A percentile compares a stretch with the other conserved stretches of the same genome.
These are phyloP conservation scores for Aotearoamyces nothofagi DNA, from an alignment of 2,329 filamentous ascomycete species.

Conservation along the genomic window DNA sequence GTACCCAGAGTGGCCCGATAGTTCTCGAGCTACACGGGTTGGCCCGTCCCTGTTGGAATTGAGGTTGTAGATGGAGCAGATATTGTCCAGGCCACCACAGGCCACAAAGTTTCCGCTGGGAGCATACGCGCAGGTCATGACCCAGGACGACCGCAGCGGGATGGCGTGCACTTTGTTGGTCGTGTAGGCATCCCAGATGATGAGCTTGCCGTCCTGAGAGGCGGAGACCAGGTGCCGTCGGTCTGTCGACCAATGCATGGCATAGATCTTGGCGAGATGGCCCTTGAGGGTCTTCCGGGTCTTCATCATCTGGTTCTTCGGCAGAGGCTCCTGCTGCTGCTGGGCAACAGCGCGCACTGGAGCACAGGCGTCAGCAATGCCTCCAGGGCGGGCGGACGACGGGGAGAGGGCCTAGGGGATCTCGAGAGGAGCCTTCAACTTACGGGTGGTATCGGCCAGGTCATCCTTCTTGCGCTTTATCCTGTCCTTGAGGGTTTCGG, in stretches of 20 bases:
- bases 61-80: slow-evolving; percentile 98
- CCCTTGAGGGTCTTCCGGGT: slow-evolving; percentile 93
- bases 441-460: slow-evolving; percentile 93
- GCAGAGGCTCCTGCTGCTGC: slow-evolving; percentile 82
- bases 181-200: slow-evolving; percentile 99
- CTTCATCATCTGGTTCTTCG: slow-evolving; percentile 88
- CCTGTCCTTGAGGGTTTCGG: slow-evolving; percentile 91
- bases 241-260: slow-evolving; percentile 99
- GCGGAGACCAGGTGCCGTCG: slow-evolving; percentile 92
- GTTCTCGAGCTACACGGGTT: slow-evolving; percentile 84
- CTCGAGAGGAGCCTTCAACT: slow-evolving; percentile 28
- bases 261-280: slow-evolving; percentile 97
- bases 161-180: slow-evolving; percentile 99
- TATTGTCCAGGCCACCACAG: slow-evolving; percentile 97
- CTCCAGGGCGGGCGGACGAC: neutral
- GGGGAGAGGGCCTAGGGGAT: neutral
- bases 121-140: slow-evolving; percentile 99
- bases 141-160: slow-evolving; percentile 92
- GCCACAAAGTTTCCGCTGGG: slow-evolving; percentile 97
- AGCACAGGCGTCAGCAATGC: slow-evolving; percentile 5
- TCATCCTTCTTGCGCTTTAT: slow-evolving; percentile 99
- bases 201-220: slow-evolving; percentile 97
- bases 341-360: slow-evolving; percentile 84
- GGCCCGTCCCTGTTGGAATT: slow-evolving; percentile 91
- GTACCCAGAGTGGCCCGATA: slow-evolving; percentile 94